Base-by-base conservation (phyloP, 2,329 filamentous ascomycete genomes). In the Thermoascus crustaceus region DNA sequence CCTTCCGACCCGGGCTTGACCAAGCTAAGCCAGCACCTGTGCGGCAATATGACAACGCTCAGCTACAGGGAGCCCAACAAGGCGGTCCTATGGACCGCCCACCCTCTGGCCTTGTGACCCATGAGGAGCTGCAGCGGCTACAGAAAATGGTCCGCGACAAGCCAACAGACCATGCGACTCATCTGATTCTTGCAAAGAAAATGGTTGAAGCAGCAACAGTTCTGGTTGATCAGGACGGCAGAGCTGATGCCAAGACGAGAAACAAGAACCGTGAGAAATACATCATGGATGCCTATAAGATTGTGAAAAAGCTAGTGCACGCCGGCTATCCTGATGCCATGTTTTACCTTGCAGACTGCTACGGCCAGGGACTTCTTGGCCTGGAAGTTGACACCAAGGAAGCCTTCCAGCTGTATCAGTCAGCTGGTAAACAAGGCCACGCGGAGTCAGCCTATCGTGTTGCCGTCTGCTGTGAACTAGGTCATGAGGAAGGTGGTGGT, bases 381-480 rank as follows among this genome's bases (percentile, higher is more conserved):
- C 66, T 85, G 8, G 80, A 89, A 49, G 72, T 78, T 0, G 89
- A 96, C 50, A 77, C 83, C 34, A 94, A 93, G 53, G 88, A 96
- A 64, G 91, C 91, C 0, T 98, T 95, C 58, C 80, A 78, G 2
- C 69, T 96, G 7, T 98, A 98, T 52, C 88, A 95, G 60, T 87
- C 86, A 7, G 87, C 89, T 2, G 91, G 91, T 0, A 98, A 96
- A 64, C 66, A 81, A 8, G 85, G 85, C 1, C 87, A 98, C 57
- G 74, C 84, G 2, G 80, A 83, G 35, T 85, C 86, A 18, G 91
- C 91, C 0, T 98, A 96, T 59, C 78, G 91, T 36, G 94, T 91
- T 17, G 91, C 91, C 0, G 89, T 98, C 0, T 98, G 91, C 66
- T 96, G 91, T 55, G 91, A 98, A 58, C 86, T 98, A 50, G 91